These are phyloP conservation scores for Bruguiera sexangula DNA, from an alignment of 345 rosid species.

Conservation along the genomic window DNA sequence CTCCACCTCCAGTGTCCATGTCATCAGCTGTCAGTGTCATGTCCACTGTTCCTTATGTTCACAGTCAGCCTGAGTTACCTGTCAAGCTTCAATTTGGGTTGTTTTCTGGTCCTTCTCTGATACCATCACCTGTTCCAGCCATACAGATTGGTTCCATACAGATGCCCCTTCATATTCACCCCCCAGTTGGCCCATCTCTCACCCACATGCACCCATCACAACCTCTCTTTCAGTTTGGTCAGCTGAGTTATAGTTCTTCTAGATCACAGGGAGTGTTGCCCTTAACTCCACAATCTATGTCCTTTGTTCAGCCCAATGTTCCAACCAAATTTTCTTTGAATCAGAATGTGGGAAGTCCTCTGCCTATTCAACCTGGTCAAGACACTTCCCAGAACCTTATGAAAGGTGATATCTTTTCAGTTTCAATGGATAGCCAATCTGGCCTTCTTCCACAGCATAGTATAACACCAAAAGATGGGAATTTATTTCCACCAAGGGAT, in stretches of 20 bases:
- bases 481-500: constrained; percentile 35
- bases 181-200: constrained; percentile 61
- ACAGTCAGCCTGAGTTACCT: constrained; percentile 58
- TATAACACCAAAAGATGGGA: constrained; percentile 31
- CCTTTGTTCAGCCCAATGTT: constrained; percentile 50
- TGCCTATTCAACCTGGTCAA: constrained; percentile 45
- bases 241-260: constrained; percentile 72
- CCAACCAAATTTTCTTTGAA: constrained; percentile 40
- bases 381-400: constrained; percentile 33
- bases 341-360: constrained; percentile 48
- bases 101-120: constrained; percentile 87
- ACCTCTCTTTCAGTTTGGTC: constrained; percentile 88
- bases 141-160: constrained; percentile 99
- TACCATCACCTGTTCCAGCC: constrained; percentile 92
- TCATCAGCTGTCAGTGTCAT: constrained; percentile 45
- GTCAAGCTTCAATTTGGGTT: constrained; percentile 90
- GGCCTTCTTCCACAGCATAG: constrained; percentile 44
- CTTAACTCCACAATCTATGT: constrained; percentile 53
- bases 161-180: constrained; percentile 97
- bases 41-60: constrained; percentile 36
- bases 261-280: constrained; percentile 73
- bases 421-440: constrained; percentile 38
- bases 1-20: constrained; percentile 34
- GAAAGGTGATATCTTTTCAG: constrained; percentile 34
- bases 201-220: constrained; percentile 62